Evolutionary conservation across 2,329 filamentous ascomycete species (phyloP), one percentile per base, ranked within the genome.

Genomic region (Botrytis paeoniae): DNA sequence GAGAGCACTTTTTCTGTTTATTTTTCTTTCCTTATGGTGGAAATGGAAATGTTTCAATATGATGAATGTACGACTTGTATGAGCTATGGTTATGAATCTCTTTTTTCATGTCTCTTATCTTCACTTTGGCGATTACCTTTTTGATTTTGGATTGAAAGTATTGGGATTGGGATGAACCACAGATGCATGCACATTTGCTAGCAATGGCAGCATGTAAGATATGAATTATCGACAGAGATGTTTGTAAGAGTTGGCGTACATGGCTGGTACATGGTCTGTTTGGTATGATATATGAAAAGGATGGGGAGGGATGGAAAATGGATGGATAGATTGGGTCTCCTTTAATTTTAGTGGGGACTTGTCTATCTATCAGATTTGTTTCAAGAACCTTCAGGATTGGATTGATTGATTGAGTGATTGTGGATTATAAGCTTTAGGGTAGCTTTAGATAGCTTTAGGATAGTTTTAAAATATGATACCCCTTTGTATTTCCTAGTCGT

Each of bases 1-100:
- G 57, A 71, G 72, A 41, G 51, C 39, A 37, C 39, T 57, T 59
- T 48, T 39, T 48, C 9, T 29, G 25, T 63, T 57, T 61, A 51
- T 41, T 57, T 59, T 61, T 70, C 73, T 61, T 62, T 69, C 72
- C 69, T 71, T 62, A 25, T 72, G 73, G 45, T 63, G 70, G 66
- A 45, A 70, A 61, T 57, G 37, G 35, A 48, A 59, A 75, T 78
- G 78, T 79, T 77, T 77, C 72, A 75, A 78, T 78, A 68, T 68
- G 45, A 78, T 73, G 77, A 79, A 71, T 78, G 75, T 79, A 80
- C 75, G 78, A 77, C 74, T 77, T 78, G 76, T 79, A 79, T 76
- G 78, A 76, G 76, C 77, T 78, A 72, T 72, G 69, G 37, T 71
- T 66, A 79, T 76, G 78, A 78, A 63, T 75, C 75, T 79, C 78